phyloP scores from a whole-genome alignment of 2,329 filamentous ascomycete species.

The Hypoxylon sp. region DNA sequence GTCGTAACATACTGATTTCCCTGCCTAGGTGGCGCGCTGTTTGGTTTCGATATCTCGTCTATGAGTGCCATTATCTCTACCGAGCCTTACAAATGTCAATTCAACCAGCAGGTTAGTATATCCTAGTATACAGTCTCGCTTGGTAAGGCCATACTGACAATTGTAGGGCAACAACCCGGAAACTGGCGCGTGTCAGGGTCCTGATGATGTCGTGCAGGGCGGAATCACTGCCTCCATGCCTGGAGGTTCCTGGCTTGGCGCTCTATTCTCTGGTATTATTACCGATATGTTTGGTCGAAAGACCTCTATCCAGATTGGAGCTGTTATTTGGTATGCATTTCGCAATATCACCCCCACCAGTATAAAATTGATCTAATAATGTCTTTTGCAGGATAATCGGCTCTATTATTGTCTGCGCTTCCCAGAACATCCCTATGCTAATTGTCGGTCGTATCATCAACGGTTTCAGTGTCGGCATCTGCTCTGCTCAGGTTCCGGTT shows the following conservation, averaged over 20 bases:
- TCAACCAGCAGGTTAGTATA: constrained; percentile 56
- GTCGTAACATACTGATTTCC: constrained; percentile 16
- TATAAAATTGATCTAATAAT: constrained; percentile 25
- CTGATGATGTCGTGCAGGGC: constrained; percentile 66
- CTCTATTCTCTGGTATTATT: constrained; percentile 70
- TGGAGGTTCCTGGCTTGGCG: constrained; percentile 77
- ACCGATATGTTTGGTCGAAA: constrained; percentile 68
- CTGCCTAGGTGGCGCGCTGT: constrained; percentile 57
- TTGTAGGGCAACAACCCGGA: constrained; percentile 48
- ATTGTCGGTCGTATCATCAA: constrained; percentile 79
- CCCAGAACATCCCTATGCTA: constrained; percentile 69
- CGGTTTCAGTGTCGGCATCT: constrained; percentile 79
- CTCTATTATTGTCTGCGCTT: constrained; percentile 62
- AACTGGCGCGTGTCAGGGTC: constrained; percentile 64
- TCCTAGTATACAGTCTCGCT: not conserved
- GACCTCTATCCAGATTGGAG: constrained; percentile 66
- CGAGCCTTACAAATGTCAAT: constrained; percentile 60
- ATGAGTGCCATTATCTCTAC: constrained; percentile 62
- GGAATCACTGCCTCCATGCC: constrained; percentile 80
- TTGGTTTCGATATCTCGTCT: constrained; percentile 63
- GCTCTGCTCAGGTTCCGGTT: constrained; percentile 79
- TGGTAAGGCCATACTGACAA: constrained; percentile 30
- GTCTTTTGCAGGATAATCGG: constrained; percentile 61
- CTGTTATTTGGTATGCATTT: constrained; percentile 63
- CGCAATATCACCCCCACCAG: no score